Base-by-base conservation (phyloP, 2,329 filamentous ascomycete genomes). In the Paecilomyces formosus region DNA sequence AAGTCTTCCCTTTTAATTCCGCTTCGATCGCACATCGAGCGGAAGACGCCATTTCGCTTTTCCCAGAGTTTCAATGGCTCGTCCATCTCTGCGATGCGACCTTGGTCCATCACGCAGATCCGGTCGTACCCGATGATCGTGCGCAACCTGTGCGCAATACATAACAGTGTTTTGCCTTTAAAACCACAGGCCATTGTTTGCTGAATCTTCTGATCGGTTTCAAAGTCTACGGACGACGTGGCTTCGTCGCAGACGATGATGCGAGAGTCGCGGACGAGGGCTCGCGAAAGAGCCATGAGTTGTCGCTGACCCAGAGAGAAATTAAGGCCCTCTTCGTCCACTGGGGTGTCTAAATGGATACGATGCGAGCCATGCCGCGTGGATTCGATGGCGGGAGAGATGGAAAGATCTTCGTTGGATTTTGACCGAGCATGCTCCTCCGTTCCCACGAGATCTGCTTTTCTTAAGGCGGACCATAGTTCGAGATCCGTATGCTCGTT, bases 241-340 rank as follows among this genome's bases (percentile, higher is more conserved):
- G 94, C 94, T 75, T 99, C 94, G 78, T 99, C 94, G 74, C 93
- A 97, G 55, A 99, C 88, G 66, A 97, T 97, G 75, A 97, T 97
- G 66, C 89, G 90, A 0, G 88, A 89, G 51, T 88, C 86, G 39
- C 93, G 87, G 3, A 97, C 93, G 2, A 99, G 84, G 0, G 94
- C 94, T 0, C 94, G 87, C 0, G 92, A 92, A 1, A 99, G 82
- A 1, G 94, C 94, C 89, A 97, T 96, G 54, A 97, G 84, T 74
- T 97, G 94, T 2, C 94, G 86, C 76, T 97, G 93, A 6, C 93
- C 93, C 9, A 97, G 86, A 0, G 91, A 96, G 79, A 96, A 97
- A 75, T 97, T 97, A 61, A 96, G 82, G 0, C 94, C 94, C 76
- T 97, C 93, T 70, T 97, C 94, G 66, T 97, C 92, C 2, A 97